Evolutionary conservation across 352 stramenopile species (phyloP), one percentile per base, ranked within the genome.

Genomic region (Globisporangium heterothallicum): DNA sequence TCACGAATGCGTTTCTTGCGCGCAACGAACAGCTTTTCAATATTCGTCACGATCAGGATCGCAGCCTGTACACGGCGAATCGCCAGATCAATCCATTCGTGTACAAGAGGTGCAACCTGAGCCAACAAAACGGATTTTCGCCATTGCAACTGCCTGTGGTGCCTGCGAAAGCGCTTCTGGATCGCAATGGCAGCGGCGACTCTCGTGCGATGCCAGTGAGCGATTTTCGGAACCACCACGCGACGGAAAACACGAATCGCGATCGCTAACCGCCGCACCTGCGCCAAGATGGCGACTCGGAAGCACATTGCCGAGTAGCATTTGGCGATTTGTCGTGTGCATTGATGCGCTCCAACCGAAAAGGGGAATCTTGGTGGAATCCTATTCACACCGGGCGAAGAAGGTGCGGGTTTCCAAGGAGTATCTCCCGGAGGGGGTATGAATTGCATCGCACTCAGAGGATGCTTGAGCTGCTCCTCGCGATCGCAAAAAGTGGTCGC

Each of bases 401-500:
- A n/a, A n/a, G n/a, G n/a, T n/a, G n/a, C n/a, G n/a, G n/a, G n/a
- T n/a, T n/a, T n/a, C n/a, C n/a, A n/a, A n/a, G n/a, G n/a, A n/a
- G n/a, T n/a, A n/a, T n/a, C n/a, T n/a, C n/a, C n/a, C n/a, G n/a
- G n/a, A n/a, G n/a, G n/a, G n/a, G n/a, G n/a, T n/a, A 26, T 22
- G 26, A 72, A 80, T 38, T 62, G 52, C 27, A 41, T 45, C 6
- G 64, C 63, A 18, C 34, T 65, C 27, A 75, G 51, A 13, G 50
- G 53, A 27, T 85, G 68, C 4, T 42, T n/a, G 8, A 81, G 59
- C 27, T 76, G 74, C 25, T 83, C 69, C 0, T 43, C 56, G 22
- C 71, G 68, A 44, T 52, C 55, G 35, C 71, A 74, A 44, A 81
- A 85, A 4, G 55, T 60, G 4, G 68, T 68, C 7, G 74, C 71